Evolutionary conservation across 2,329 filamentous ascomycete species (phyloP), one percentile per base, ranked within the genome.

Genomic region (Atkinsonella hypoxylon): DNA sequence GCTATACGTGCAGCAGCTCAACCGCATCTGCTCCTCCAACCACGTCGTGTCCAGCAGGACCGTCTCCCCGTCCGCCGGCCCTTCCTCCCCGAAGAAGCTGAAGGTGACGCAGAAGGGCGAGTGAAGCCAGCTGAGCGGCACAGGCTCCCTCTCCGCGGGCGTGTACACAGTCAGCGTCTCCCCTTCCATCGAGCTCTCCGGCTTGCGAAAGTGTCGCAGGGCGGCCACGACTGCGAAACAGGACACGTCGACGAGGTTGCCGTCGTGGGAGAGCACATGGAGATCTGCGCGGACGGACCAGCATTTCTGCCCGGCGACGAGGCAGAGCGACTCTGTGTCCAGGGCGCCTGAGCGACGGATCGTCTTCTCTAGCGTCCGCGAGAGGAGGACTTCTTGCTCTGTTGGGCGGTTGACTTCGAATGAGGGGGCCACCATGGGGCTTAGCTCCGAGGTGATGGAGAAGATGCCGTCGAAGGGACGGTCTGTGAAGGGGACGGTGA

Each of bases 381-480:
- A 89, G 30, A 97, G 81, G 41, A 95, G 78, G 2, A 90, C 77
- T 70, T 97, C 93, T 51, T 85, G 79, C 60, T 94, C 87, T 55
- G 85, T 90, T 45, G 86, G 85, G 49, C 89, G 80, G 66, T 87
- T 88, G 58, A 86, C 80, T 67, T 96, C 90, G 69, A 95, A 95
- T 34, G 87, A 83, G 13, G 93, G 89, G 45, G 89, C 89, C 30
- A 87, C 85, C 83, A 97, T 94, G 46, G 91, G 89, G 55, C 86
- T 89, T 60, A 98, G 81, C 66, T 97, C 93, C 50, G 90, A 87
- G 49, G 83, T 79, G 64, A 97, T 96, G 59, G 83, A 89, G 73
- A 97, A 97, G 67, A 95, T 79, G 65, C 93, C 93, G 66, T 97
- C 93, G 64, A 95, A 95, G 53, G 90, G 91, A 56, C 91, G 85